phyloP scores from a whole-genome alignment of 257 asterid species.

The Rehmannia glutinosa region DNA sequence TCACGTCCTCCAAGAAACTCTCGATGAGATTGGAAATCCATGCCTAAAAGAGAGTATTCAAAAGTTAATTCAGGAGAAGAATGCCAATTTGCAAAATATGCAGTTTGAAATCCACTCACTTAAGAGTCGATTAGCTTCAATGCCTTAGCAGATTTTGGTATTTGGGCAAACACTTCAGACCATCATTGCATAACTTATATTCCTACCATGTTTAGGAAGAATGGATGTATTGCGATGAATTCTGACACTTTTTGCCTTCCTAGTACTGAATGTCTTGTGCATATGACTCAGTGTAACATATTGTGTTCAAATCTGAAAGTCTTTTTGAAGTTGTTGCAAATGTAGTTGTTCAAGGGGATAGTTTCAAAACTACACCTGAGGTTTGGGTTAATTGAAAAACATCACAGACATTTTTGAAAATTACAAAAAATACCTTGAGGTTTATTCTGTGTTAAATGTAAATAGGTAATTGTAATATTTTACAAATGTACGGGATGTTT shows the following conservation, averaged over 20 bases:
- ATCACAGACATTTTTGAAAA: no score
- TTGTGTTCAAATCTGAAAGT: no score
- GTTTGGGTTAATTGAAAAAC: no score
- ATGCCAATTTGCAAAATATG: constrained; percentile 23
- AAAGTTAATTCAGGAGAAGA: constrained; percentile 27
- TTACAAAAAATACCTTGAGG: no score
- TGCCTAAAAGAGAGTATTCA: constrained; percentile 28
- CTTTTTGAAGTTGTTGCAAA: no score
- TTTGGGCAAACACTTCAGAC: background rate
- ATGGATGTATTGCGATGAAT: background rate
- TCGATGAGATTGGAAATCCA: constrained; percentile 24
- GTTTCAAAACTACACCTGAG: no score
- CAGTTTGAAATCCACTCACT: constrained; percentile 23
- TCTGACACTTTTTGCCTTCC: background rate
- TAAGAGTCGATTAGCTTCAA: constrained; percentile 27
- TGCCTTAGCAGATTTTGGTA: constrained; percentile 15
- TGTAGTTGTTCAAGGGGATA: no score
- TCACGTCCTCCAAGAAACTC: constrained; percentile 29
- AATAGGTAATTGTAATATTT: no score
- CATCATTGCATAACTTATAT: background rate
- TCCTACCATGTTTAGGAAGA: background rate
- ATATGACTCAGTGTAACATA: background rate
- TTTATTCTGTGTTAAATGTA: no score
- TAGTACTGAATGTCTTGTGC: background rate
- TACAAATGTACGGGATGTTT: no score